These are phyloP conservation scores for Purshia tridentata DNA, from an alignment of 306 rosid species.

Conservation along the genomic window DNA sequence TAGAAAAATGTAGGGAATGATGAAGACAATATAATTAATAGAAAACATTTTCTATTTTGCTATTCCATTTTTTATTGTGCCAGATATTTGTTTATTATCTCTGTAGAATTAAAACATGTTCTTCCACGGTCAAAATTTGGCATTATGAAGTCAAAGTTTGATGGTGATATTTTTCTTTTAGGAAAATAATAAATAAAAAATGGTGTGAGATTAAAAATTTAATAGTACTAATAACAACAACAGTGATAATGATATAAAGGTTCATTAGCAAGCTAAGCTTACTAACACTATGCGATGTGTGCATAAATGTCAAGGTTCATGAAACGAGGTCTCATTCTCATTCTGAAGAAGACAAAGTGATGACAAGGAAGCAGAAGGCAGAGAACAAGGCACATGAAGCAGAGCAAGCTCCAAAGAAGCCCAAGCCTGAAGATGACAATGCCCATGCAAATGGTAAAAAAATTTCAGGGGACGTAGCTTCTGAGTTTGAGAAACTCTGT, in stretches of 20 bases:
- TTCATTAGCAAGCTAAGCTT: background rate
- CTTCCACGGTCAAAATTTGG: background rate
- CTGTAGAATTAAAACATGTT: background rate
- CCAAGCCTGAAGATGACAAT: slow-evolving; percentile 52
- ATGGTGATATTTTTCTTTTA: no score
- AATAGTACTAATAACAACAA: no score
- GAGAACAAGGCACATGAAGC: slow-evolving; percentile 62
- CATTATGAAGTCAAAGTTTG: no score
- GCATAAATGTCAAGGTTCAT: slow-evolving; percentile 51
- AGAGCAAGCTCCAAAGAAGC: slow-evolving; percentile 61
- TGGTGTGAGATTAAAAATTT: no score
- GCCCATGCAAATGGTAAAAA: slow-evolving; percentile 45
- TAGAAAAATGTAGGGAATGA: no score
- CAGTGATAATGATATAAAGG: no score
- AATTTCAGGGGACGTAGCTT: slow-evolving; percentile 25
- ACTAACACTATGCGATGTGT: background rate
- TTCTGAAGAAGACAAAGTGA: slow-evolving; percentile 62
- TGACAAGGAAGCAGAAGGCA: slow-evolving; percentile 86
- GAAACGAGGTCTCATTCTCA: slow-evolving; percentile 67
- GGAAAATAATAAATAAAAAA: no score
- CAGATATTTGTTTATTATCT: background rate
- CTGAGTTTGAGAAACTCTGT: slow-evolving; percentile 57
- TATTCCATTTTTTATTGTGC: no score
- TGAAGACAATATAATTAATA: no score
- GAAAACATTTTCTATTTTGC: no score